Evolutionary conservation across 805 yeast species (phyloP).

Genomic region (Hanseniaspora jakobsenii): DNA sequence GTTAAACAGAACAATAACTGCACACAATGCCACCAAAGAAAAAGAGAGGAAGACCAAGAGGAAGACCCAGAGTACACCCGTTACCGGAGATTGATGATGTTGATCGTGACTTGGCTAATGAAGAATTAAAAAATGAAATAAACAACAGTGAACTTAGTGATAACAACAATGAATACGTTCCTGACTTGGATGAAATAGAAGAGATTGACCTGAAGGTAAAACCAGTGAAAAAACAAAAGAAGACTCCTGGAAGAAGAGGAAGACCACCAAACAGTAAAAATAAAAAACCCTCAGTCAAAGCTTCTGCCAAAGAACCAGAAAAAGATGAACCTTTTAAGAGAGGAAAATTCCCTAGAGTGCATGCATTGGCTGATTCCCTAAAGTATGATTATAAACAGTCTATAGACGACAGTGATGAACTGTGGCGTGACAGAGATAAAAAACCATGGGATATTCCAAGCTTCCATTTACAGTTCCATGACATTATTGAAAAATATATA

Average conservation of each 20-base stretch:
- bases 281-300: not conserved
- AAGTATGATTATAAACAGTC: too few relatives aligned
- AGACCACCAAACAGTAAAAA: constrained; percentile 6
- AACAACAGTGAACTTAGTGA: not conserved
- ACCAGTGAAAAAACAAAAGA: not conserved
- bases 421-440: constrained; percentile 18
- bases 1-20: not conserved
- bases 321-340: not conserved
- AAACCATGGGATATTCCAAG: constrained; percentile 27
- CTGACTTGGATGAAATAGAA: not conserved
- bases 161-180: not conserved
- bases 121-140: not conserved
- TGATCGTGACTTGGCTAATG: not conserved
- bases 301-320: not conserved
- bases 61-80: constrained; percentile 8
- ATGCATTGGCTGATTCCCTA: too few relatives aligned
- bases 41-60: constrained; percentile 14
- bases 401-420: constrained; percentile 17
- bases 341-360: constrained; percentile 30
- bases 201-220: not conserved
- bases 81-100: not conserved
- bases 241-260: not conserved
- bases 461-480: constrained; percentile 25
- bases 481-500: constrained; percentile 23
- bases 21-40: constrained; percentile 11